Conservation (phyloP, 139 green algal genomes). For the Coelastrella sp. region DNA sequence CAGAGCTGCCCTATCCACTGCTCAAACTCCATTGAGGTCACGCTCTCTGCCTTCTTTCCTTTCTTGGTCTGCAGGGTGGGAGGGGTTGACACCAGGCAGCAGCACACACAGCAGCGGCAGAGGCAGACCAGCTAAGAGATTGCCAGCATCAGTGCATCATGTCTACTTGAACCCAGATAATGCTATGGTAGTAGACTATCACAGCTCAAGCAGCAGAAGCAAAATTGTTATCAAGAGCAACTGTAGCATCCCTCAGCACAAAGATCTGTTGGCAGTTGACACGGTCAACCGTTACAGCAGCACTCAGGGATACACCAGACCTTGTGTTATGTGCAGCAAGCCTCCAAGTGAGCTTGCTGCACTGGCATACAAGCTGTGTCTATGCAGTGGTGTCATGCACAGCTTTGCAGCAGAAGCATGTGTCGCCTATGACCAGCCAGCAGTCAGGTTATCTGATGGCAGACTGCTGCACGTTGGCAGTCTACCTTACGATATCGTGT, state of each 20-base stretch:
- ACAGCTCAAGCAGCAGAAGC: neutral
- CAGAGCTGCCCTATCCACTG: neutral
- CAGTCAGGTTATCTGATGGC: neutral
- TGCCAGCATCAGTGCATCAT: neutral
- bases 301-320: neutral
- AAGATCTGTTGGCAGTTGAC: neutral
- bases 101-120: neutral
- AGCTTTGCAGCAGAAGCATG: neutral
- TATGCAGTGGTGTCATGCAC: neutral
- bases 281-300: neutral
- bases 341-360: neutral
- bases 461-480: neutral
- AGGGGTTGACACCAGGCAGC: neutral
- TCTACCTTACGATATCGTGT: neutral
- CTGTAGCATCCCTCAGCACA: neutral
- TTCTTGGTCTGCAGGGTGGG: slow-evolving; percentile 17
- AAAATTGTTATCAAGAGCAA: neutral
- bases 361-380: neutral
- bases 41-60: neutral
- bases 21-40: slow-evolving; percentile 5
- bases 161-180: neutral
- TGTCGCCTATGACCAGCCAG: neutral
- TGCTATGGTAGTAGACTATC: neutral
- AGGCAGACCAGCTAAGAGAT: neutral
- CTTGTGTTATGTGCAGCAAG: neutral